Conservation (phyloP, 495 filamentous ascomycete genomes). For the Annulohypoxylon stygium region DNA sequence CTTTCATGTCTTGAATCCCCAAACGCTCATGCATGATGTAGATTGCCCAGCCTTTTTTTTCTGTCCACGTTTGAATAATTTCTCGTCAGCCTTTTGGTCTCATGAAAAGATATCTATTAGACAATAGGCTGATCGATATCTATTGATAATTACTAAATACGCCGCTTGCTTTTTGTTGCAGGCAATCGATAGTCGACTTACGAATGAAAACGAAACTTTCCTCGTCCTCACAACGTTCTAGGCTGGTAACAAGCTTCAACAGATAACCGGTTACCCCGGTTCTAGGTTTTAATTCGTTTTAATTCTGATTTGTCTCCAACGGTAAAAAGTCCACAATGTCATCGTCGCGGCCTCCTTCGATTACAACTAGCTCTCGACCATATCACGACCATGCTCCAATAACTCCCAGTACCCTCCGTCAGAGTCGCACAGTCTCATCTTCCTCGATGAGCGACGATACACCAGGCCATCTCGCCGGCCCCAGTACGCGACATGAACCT, state of each 20-base stretch:
- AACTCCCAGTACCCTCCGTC: slow-evolving; percentile 60
- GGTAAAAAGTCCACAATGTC: slow-evolving; percentile 27
- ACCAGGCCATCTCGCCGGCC: slow-evolving; percentile 35
- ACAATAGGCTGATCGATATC: neutral
- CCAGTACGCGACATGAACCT: slow-evolving; percentile 33
- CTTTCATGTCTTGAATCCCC: slow-evolving; percentile 12
- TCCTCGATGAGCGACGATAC: slow-evolving; percentile 45
- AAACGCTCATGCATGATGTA: slow-evolving; percentile 28
- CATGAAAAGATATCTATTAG: neutral
- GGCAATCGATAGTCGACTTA: slow-evolving; percentile 3
- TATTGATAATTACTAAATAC: neutral
- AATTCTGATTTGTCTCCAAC: neutral
- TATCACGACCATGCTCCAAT: slow-evolving; percentile 54
- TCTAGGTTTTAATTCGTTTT: slow-evolving; percentile 6
- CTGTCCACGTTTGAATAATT: slow-evolving; percentile 11
- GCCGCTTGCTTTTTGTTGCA: neutral
- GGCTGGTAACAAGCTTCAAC: slow-evolving; percentile 9
- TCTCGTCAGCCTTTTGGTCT: slow-evolving; percentile 11
- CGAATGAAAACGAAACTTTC: slow-evolving; percentile 25
- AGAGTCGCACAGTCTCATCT: slow-evolving; percentile 58
- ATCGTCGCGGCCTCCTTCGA: slow-evolving; percentile 31
- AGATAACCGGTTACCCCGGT: slow-evolving; percentile 7
- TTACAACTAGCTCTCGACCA: slow-evolving; percentile 30
- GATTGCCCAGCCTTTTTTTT: slow-evolving; percentile 22
- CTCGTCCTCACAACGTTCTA: neutral